These are phyloP conservation scores for Neofusicoccum umdonicola DNA, from an alignment of 2,329 filamentous ascomycete species.

Conservation along the genomic window DNA sequence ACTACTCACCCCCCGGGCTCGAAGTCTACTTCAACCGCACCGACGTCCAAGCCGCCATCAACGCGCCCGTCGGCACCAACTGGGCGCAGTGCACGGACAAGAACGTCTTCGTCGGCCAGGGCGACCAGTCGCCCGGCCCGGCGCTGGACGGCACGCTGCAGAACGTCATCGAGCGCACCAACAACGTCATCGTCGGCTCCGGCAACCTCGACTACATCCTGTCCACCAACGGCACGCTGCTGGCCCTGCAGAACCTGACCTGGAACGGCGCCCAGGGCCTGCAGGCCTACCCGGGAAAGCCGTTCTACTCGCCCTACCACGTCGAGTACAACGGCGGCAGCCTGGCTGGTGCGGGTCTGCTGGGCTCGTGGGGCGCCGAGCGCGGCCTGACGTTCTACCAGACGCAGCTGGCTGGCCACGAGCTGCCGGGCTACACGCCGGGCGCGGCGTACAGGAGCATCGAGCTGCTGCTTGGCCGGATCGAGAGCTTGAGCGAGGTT, in stretches of 20 bases:
- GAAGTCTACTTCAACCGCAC: conserved; percentile 52
- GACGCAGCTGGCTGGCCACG: conserved; percentile 42
- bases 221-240: conserved; percentile 51
- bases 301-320: conserved; percentile 46
- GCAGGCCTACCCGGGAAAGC: conserved; percentile 39
- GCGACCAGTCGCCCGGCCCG: conserved; percentile 39
- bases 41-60: conserved; percentile 51
- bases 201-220: conserved; percentile 52
- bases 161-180: conserved; percentile 51
- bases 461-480: conserved; percentile 42
- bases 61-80: conserved; percentile 45
- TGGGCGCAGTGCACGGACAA: conserved; percentile 41
- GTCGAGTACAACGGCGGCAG: conserved; percentile 40
- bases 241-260: conserved; percentile 55
- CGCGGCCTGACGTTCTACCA: conserved; percentile 48
- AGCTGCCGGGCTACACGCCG: conserved; percentile 44
- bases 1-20: conserved; percentile 40
- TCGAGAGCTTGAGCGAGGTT: conserved; percentile 36
- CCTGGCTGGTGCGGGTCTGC: conserved; percentile 40
- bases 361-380: conserved; percentile 44
- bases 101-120: conserved; percentile 41
- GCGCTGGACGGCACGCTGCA: conserved; percentile 43
- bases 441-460: conserved; percentile 43
- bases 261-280: conserved; percentile 52
- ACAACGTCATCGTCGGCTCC: conserved; percentile 51